Evolutionary conservation across 2,329 filamentous ascomycete species (phyloP).

Genomic region (Aspergillus carbonarius): DNA sequence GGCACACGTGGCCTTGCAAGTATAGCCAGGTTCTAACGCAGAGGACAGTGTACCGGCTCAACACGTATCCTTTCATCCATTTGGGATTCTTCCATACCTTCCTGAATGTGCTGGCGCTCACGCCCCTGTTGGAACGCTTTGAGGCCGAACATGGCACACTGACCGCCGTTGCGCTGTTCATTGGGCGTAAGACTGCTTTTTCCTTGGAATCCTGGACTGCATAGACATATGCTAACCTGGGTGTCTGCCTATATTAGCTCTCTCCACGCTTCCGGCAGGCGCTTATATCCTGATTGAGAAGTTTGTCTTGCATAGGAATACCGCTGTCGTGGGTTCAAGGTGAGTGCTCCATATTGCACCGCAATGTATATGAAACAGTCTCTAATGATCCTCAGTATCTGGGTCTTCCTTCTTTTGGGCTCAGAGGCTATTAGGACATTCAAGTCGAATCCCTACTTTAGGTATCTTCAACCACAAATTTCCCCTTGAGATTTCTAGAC

Average conservation of each 20-base stretch:
- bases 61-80: constrained; percentile 89
- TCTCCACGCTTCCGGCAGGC: constrained; percentile 78
- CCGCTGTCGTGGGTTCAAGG: constrained; percentile 78
- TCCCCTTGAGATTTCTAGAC: not conserved
- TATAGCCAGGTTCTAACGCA: constrained; percentile 6
- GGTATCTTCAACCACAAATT: constrained; percentile 37
- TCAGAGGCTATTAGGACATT: constrained; percentile 85
- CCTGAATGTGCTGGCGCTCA: constrained; percentile 75
- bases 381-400: constrained; percentile 61
- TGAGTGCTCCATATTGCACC: constrained; percentile 41
- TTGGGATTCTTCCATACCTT: constrained; percentile 75
- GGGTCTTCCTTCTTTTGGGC: constrained; percentile 85
- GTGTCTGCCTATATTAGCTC: constrained; percentile 49
- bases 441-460: constrained; percentile 75
- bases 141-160: constrained; percentile 90
- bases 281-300: constrained; percentile 79
- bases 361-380: not conserved
- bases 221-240: constrained; percentile 20
- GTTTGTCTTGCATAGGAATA: constrained; percentile 68
- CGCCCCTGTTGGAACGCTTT: constrained; percentile 89
- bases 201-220: not conserved
- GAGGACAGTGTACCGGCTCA: constrained; percentile 79
- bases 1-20: not conserved
- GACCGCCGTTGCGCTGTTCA: constrained; percentile 80
- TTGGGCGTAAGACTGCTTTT: constrained; percentile 74